These are phyloP conservation scores for Pseudozyma thailandica DNA, from an alignment of 1,284 basidiomycete species.

Conservation along the genomic window DNA sequence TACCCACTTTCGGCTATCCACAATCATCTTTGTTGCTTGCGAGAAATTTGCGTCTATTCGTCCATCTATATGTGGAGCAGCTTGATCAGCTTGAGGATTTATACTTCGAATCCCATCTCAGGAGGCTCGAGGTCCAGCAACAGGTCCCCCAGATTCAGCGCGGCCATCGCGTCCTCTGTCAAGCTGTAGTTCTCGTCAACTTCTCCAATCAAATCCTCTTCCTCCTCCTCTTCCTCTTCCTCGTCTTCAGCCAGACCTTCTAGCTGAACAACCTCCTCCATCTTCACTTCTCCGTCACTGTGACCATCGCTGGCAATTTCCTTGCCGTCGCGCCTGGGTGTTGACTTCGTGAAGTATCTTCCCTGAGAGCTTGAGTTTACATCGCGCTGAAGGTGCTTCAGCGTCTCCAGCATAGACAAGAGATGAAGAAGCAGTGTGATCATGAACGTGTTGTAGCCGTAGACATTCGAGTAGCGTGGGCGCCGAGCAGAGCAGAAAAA, in stretches of 20 bases:
- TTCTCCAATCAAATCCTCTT: not conserved
- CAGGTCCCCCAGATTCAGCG: slow-evolving; percentile 9
- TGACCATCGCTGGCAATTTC: not conserved
- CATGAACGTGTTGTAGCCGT: slow-evolving; percentile 46
- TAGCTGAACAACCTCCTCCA: not conserved
- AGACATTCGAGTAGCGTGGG: slow-evolving; percentile 24
- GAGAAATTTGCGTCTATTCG: too few species aligned
- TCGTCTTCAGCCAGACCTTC: not conserved
- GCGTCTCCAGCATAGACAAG: slow-evolving; percentile 30
- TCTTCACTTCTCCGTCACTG: not conserved
- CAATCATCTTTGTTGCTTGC: too few species aligned
- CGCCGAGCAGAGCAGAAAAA: slow-evolving; percentile 29
- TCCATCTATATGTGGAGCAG: too few species aligned
- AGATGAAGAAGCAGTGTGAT: slow-evolving; percentile 27
- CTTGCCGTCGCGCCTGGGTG: not conserved
- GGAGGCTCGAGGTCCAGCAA: not conserved
- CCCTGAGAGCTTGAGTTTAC: too few species aligned
- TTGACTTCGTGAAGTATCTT: too few species aligned
- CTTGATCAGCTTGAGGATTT: too few species aligned
- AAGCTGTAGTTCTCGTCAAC: slow-evolving; percentile 9
- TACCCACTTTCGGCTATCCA: too few species aligned
- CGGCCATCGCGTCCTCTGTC: slow-evolving; percentile 13
- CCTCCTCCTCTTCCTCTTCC: not conserved
- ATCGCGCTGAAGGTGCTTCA: slow-evolving; percentile 22
- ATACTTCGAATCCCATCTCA: not conserved